These are phyloP conservation scores for Penicillium tannophilum DNA, from an alignment of 495 filamentous ascomycete genomes.

Conservation along the genomic window DNA sequence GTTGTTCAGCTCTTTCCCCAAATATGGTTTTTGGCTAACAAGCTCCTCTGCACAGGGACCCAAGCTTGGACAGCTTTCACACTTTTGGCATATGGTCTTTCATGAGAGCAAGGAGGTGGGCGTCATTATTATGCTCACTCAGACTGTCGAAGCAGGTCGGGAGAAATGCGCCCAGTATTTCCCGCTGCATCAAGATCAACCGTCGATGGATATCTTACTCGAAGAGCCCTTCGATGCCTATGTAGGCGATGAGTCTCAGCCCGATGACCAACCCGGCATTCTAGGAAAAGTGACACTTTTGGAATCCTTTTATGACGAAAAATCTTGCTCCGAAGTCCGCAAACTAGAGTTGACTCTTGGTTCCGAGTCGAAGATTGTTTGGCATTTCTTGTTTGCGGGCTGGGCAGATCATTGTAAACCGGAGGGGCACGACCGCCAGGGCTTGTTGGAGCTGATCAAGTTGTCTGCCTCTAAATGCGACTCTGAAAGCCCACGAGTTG, in stretches of 20 bases:
- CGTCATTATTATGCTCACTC: conserved; percentile 95
- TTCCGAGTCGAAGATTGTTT: conserved; percentile 69
- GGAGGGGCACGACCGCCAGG: conserved; percentile 72
- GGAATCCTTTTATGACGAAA: conserved; percentile 47
- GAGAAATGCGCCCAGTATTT: conserved; percentile 96
- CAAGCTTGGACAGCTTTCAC: conserved; percentile 65
- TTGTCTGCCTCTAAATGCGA: conserved; percentile 72
- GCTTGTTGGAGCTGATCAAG: conserved; percentile 76
- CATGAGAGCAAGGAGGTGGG: conserved; percentile 76
- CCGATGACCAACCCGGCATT: conserved; percentile 18
- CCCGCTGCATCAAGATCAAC: conserved; percentile 59
- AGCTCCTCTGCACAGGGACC: conserved; percentile 64
- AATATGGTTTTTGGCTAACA: conserved; percentile 4
- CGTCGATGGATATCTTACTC: conserved; percentile 64
- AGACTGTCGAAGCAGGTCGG: conserved; percentile 75
- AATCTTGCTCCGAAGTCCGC: conserved; percentile 56
- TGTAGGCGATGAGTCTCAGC: conserved; percentile 28
- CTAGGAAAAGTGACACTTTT: conserved; percentile 51
- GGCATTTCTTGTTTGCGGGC: conserved; percentile 86
- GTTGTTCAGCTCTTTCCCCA: conserved; percentile 22
- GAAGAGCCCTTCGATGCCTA: conserved; percentile 38
- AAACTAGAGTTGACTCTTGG: conserved; percentile 57
- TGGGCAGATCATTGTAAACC: conserved; percentile 96
- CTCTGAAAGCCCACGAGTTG: conserved; percentile 75
- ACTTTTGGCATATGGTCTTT: conserved; percentile 97